phyloP scores from a whole-genome alignment of 208 protist genomes.

The Leptomonas pyrrhocoris region DNA sequence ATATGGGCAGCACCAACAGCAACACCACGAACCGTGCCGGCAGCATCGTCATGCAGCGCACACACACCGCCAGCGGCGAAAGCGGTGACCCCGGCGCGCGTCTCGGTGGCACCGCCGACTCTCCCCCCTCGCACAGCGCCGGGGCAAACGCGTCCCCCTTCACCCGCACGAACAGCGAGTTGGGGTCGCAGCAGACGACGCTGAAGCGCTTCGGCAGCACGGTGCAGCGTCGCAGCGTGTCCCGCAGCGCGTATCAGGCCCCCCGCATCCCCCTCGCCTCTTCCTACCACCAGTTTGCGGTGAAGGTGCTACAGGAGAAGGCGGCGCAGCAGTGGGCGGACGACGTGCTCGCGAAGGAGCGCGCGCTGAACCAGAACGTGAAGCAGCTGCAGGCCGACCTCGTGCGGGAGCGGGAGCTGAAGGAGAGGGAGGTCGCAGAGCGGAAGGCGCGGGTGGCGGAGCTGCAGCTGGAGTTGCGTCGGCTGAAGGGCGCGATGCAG shows the following conservation, averaged over 20 bases:
- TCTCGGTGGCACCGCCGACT: slow-evolving; percentile 5
- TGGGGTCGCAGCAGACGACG: slow-evolving; percentile 26
- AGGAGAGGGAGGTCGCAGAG: slow-evolving; percentile 84
- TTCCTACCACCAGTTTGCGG: slow-evolving; percentile 74
- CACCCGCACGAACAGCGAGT: slow-evolving; percentile 17
- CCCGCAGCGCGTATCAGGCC: slow-evolving; percentile 23
- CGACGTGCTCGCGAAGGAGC: slow-evolving; percentile 83
- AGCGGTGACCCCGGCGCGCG: neutral
- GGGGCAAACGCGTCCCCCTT: slow-evolving; percentile 7
- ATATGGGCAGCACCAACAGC: neutral
- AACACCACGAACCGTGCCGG: slow-evolving; percentile 7
- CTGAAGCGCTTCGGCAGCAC: slow-evolving; percentile 73
- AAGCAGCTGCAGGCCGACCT: slow-evolving; percentile 92
- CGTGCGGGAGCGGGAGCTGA: slow-evolving; percentile 64
- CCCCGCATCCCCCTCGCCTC: slow-evolving; percentile 77
- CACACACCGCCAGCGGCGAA: slow-evolving; percentile 3
- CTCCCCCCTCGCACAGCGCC: slow-evolving; percentile 4
- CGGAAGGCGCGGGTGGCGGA: slow-evolving; percentile 58
- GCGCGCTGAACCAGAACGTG: slow-evolving; percentile 92
- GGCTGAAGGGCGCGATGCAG: slow-evolving; percentile 67
- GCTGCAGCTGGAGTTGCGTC: slow-evolving; percentile 69
- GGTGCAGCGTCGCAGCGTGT: slow-evolving; percentile 52
- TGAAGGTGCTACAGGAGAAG: slow-evolving; percentile 85
- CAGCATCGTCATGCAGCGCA: slow-evolving; percentile 6
- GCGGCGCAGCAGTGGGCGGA: slow-evolving; percentile 90